Base-by-base conservation (phyloP, 2,329 filamentous ascomycete genomes). In the Colletotrichum aenigma region DNA sequence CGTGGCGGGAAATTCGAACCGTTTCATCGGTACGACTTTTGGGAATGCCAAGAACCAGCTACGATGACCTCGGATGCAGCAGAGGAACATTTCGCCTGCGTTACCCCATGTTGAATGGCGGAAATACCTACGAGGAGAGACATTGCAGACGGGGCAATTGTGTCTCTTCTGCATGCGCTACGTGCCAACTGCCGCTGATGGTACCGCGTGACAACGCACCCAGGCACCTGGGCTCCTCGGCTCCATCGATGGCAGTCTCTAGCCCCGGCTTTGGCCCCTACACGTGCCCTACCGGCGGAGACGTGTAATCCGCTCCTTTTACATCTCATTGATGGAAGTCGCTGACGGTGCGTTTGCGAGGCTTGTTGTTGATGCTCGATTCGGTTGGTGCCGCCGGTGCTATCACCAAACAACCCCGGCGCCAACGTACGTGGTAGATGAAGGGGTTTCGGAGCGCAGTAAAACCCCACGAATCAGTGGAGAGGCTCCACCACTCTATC, bases 381-480 rank as follows among this genome's bases (percentile, higher is more conserved):
- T 72, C 38, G 64, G 69, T 16, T 43, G 24, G 36, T 66, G 61
- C 55, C 52, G 67, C 72, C 67, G 72, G 64, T 64, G 69, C 55
- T 48, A 65, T 75, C 69, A 36, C 38, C 26, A 60, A 69, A 18
- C 43, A 68, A 48, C 38, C 64, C 64, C 64, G 55, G 69, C 34
- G 64, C 26, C 43, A n/a, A 67, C 32, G 48, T 56, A 30, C 28
- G 32, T 64, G 62, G 26, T 67, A 75, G 70, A 75, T 75, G 69
- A 75, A 75, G 64, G 72, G 73, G 73, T 68, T 12, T 36, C 55
- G 36, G 56, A 67, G 56, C 34, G 64, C 73, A 64, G 66, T 58
- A 68, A 48, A 68, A 32, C 56, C 73, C 73, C 73, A 75, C 64
- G 73, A 71, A 75, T 71, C 69, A 72, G 69, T 64, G 69, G 69